These are phyloP conservation scores for Aspergillus floridensis DNA, from an alignment of 2,329 filamentous ascomycete species.

Conservation along the genomic window DNA sequence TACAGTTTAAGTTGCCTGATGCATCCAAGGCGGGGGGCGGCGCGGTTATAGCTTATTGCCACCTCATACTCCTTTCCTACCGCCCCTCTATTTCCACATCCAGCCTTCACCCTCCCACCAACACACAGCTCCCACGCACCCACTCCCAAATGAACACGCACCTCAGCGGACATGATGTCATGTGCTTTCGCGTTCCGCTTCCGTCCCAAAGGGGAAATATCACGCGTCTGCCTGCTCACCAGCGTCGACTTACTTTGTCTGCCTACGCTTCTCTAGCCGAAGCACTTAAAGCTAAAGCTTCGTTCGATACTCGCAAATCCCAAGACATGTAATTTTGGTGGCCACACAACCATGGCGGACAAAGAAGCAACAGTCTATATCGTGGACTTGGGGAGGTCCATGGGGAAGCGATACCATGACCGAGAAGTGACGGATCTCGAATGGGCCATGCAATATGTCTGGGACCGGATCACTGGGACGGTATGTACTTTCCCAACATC, in stretches of 20 bases:
- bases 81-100: background rate
- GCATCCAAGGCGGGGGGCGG: background rate
- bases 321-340: background rate
- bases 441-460: constrained; percentile 86
- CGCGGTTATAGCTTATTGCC: background rate
- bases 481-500: constrained; percentile 46
- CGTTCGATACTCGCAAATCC: background rate
- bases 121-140: background rate
- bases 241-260: background rate
- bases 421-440: constrained; percentile 78
- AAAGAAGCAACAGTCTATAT: constrained; percentile 95
- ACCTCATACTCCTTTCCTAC: background rate
- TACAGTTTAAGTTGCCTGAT: background rate
- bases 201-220: constrained; percentile 37
- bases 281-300: background rate
- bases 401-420: constrained; percentile 69
- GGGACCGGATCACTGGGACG: constrained; percentile 83
- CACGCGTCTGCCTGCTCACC: constrained; percentile 44
- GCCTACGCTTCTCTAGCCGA: background rate
- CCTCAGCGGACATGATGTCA: constrained; percentile 32
- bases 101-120: no score
- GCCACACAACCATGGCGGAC: constrained; percentile 66
- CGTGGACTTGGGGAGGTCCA: constrained; percentile 82
- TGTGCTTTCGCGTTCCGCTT: constrained; percentile 37
- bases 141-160: background rate